These are phyloP conservation scores for Tagetes patula DNA, from an alignment of 129 eudicot genomes.

Conservation along the genomic window DNA sequence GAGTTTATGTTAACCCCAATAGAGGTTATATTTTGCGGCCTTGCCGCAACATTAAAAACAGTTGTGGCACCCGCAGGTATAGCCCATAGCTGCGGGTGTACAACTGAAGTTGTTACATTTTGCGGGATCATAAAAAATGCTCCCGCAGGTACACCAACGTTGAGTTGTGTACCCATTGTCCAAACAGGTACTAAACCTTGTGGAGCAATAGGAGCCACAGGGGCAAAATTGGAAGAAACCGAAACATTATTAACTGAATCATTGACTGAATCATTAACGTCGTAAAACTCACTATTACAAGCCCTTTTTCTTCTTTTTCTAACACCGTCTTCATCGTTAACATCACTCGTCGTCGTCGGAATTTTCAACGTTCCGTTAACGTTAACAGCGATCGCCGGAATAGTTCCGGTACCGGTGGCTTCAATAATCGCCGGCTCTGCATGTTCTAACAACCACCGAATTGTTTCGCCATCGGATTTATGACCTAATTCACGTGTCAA, in stretches of 20 bases:
- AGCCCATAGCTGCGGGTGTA: slow-evolving; percentile 73
- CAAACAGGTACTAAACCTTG: slow-evolving; percentile 72
- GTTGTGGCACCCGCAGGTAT: slow-evolving; percentile 63
- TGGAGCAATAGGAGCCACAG: slow-evolving; percentile 60
- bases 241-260: slow-evolving; percentile 15
- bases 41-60: slow-evolving; percentile 47
- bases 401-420: slow-evolving; percentile 90
- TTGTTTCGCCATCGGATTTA: slow-evolving; percentile 83
- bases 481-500: slow-evolving; percentile 78
- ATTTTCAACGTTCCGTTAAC: slow-evolving; percentile 81
- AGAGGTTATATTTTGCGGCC: slow-evolving; percentile 30
- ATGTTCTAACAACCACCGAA: slow-evolving; percentile 77
- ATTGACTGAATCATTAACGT: slow-evolving; percentile 34
- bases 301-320: slow-evolving; percentile 48
- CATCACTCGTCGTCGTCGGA: slow-evolving; percentile 46
- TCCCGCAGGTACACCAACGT: slow-evolving; percentile 40
- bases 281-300: slow-evolving; percentile 63
- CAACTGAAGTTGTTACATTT: neutral
- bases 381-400: slow-evolving; percentile 87
- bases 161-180: slow-evolving; percentile 44
- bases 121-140: slow-evolving; percentile 63
- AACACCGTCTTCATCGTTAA: slow-evolving; percentile 14
- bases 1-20: neutral
- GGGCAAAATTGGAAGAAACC: slow-evolving; percentile 52
- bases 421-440: slow-evolving; percentile 84